Base-by-base conservation (phyloP, 2,329 filamentous ascomycete species). In the Cladosporium sp. region DNA sequence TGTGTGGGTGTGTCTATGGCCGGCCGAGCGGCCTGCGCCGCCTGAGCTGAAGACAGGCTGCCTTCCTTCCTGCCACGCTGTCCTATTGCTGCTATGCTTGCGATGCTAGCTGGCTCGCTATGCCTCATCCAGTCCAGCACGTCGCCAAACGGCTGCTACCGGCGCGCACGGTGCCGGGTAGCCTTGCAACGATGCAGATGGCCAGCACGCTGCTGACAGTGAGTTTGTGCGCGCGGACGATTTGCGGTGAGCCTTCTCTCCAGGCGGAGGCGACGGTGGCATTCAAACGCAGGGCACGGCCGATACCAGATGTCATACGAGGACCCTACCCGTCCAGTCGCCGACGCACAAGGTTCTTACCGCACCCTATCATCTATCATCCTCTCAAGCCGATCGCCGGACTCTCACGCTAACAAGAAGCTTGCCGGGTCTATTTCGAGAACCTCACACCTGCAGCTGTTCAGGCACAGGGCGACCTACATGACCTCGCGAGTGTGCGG, bases 361-460 rank as follows among this genome's bases (percentile, higher is more conserved):
- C 61, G 61, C 61, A 63, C 61, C 59, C 61, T 63, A 63, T 63
- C 61, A 52, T 46, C 61, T 63, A 63, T 63, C 61, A 52, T 46
- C 40, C 50, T 52, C 50, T n/a, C 50, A 63, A 37, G 31, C 61
- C 33, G 61, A 63, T 63, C 61, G 61, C 50, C 61, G 61, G 61
- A 44, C 50, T 40, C 50, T 7, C n/a, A 63, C 61, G 61, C 61
- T 63, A 63, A 44, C 33, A 63, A 44, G 61, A 63, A 63, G 61
- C 61, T 63, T 63, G 61, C 33, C 35, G 35, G 61, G 61, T 63
- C 61, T 63, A 63, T 63, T 63, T 63, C 61, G 61, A 63, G 61
- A 63, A 63, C 61, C 61, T 63, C 61, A 63, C 61, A 56, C 61
- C 61, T 63, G 61, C 61, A 63, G 61, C 16, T 16, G 49, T 56